Evolutionary conservation across 1,139 yeast species (phyloP).

Genomic region (Pichia inconspicua): DNA sequence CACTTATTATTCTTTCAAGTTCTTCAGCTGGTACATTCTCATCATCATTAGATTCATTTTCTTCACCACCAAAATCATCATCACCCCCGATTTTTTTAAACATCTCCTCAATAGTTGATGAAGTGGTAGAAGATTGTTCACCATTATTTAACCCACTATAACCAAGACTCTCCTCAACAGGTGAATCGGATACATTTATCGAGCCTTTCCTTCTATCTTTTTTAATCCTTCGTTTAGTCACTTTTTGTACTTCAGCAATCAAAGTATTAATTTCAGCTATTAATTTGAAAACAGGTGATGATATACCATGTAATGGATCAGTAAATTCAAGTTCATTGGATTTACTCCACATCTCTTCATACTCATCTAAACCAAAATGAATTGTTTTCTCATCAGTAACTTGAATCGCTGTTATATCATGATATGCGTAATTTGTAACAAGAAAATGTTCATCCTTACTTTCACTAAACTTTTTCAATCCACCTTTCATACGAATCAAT

Average conservation of each 20-base stretch:
- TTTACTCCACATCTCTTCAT: conserved; percentile 44
- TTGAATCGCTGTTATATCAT: conserved; percentile 64
- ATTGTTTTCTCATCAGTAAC: conserved; percentile 45
- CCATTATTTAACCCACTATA: neutral
- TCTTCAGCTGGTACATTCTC: conserved; percentile 10
- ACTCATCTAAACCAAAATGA: conserved; percentile 48
- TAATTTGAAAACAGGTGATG: conserved; percentile 55
- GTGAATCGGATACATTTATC: conserved; percentile 6
- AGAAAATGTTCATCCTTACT: conserved; percentile 59
- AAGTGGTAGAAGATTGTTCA: conserved; percentile 6
- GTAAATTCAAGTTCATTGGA: conserved; percentile 32
- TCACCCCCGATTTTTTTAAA: conserved; percentile 8
- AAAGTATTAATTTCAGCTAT: conserved; percentile 65
- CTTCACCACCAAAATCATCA: neutral
- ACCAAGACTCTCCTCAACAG: conserved; percentile 2
- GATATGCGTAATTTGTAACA: conserved; percentile 75
- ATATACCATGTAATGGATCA: conserved; percentile 68
- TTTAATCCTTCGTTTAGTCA: conserved; percentile 33
- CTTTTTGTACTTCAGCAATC: conserved; percentile 31
- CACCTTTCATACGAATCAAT: conserved; percentile 50
- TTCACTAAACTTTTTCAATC: conserved; percentile 40
- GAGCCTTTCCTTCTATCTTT: conserved; percentile 7
- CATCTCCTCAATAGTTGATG: conserved; percentile 9
- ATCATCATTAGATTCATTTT: conserved; percentile 14
- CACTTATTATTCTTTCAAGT: conserved; percentile 30